phyloP scores from a whole-genome alignment of 257 asterid species.

The Jacaranda mimosifolia region DNA sequence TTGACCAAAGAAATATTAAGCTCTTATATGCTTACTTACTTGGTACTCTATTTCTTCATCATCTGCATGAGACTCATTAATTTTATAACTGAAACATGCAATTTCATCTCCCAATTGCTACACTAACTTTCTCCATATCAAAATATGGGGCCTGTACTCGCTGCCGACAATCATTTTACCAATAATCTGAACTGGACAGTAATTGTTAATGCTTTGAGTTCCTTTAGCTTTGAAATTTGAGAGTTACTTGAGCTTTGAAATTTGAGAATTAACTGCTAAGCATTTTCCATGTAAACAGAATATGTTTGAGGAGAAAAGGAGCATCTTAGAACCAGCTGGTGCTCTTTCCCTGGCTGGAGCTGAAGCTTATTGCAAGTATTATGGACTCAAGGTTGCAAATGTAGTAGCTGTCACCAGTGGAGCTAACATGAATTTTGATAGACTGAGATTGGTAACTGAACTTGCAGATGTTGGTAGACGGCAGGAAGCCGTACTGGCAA shows the following conservation, averaged over 20 bases:
- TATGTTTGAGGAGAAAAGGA: slow-evolving; percentile 98
- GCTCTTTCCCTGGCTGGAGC: slow-evolving; percentile 99
- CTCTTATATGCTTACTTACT: slow-evolving; percentile 4
- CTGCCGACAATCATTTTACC: background rate
- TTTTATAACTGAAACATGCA: background rate
- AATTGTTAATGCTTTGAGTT: slow-evolving; percentile 12
- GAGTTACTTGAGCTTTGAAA: slow-evolving; percentile 10
- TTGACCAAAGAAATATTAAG: slow-evolving; percentile 11
- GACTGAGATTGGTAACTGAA: slow-evolving; percentile 92
- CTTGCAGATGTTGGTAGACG: slow-evolving; percentile 92
- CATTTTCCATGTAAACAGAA: slow-evolving; percentile 53
- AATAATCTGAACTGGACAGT: background rate
- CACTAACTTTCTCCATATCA: slow-evolving; percentile 4
- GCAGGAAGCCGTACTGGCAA: slow-evolving; percentile 87
- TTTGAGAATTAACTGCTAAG: slow-evolving; percentile 12
- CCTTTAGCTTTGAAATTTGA: slow-evolving; percentile 12
- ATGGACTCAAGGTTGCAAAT: slow-evolving; percentile 77
- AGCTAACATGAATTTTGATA: slow-evolving; percentile 96
- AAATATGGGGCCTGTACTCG: background rate
- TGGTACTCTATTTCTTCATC: slow-evolving; percentile 20
- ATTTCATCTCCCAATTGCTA: slow-evolving; percentile 1
- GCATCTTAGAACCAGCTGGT: slow-evolving; percentile 97
- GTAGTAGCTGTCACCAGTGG: slow-evolving; percentile 94
- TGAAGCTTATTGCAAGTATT: slow-evolving; percentile 90
- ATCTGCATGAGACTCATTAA: background rate